Evolutionary conservation across 768 basidiomycete genomes (phyloP).

Genomic region (Rubroboletus satanas): DNA sequence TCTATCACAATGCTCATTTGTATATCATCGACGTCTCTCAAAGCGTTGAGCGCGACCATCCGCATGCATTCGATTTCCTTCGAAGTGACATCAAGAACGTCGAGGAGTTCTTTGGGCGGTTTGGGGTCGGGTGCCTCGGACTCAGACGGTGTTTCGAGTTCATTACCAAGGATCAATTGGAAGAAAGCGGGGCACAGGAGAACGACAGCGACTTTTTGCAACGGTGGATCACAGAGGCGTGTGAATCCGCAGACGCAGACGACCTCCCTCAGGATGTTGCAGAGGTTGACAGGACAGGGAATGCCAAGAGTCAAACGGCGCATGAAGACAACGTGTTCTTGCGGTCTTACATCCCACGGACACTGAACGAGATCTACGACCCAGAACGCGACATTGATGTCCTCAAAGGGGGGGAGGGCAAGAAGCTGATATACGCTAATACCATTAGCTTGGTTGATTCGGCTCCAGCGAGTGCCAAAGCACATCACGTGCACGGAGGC

Average conservation of each 20-base stretch:
- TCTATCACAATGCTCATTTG: slow-evolving; percentile 77
- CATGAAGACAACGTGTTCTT: slow-evolving; percentile 90
- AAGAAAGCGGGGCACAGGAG: slow-evolving; percentile 28
- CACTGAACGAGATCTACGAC: slow-evolving; percentile 88
- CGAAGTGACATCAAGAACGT: slow-evolving; percentile 88
- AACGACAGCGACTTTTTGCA: slow-evolving; percentile 33
- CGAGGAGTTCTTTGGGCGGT: slow-evolving; percentile 84
- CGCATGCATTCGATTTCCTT: slow-evolving; percentile 92
- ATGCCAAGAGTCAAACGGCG: slow-evolving; percentile 27
- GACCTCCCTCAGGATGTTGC: slow-evolving; percentile 10
- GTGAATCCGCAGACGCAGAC: slow-evolving; percentile 17
- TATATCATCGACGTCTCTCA: slow-evolving; percentile 98
- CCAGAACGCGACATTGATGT: slow-evolving; percentile 88
- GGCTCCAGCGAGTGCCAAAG: slow-evolving; percentile 1
- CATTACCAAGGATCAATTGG: slow-evolving; percentile 57
- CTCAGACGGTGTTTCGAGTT: slow-evolving; percentile 86
- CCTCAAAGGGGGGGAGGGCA: slow-evolving; percentile 64
- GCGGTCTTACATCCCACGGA: slow-evolving; percentile 88
- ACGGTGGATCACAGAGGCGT: slow-evolving; percentile 46
- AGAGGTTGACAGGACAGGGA: slow-evolving; percentile 9
- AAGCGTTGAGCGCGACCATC: slow-evolving; percentile 98
- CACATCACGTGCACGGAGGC: slow-evolving; percentile 16
- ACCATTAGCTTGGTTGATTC: slow-evolving; percentile 74
- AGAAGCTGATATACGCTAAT: slow-evolving; percentile 79
- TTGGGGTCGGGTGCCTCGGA: slow-evolving; percentile 74